A percentile compares a stretch with the other conserved stretches of the same genome.
phyloP scores from a whole-genome alignment of 139 green algal species.

The Tetraselmis striata region DNA sequence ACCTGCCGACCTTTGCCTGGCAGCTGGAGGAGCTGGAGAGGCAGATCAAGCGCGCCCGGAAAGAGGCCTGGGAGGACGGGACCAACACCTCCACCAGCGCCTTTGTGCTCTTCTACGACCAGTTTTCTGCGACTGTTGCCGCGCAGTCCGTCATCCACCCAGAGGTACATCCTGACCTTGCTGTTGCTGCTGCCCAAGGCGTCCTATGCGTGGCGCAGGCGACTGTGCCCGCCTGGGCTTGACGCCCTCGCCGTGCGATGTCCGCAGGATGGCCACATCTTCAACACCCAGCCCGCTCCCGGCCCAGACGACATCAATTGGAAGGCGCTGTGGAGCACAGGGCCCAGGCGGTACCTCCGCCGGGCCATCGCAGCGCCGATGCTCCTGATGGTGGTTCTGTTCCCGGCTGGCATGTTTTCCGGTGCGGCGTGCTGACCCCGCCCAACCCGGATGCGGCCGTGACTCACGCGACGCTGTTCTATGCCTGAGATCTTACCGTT shows the following conservation, averaged over 20 bases:
- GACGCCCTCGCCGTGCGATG: too few relatives aligned
- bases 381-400: neutral
- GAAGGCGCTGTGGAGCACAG: neutral
- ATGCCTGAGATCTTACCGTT: too few relatives aligned
- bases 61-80: neutral
- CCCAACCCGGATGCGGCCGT: too few relatives aligned
- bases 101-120: neutral
- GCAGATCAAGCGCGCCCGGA: neutral
- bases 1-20: too few relatives aligned
- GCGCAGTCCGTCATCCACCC: neutral
- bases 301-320: neutral
- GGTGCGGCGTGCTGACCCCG: neutral
- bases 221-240: too few relatives aligned
- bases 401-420: neutral
- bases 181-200: too few relatives aligned
- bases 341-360: neutral
- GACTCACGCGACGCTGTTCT: too few relatives aligned
- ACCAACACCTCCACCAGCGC: neutral
- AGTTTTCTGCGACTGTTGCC: neutral
- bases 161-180: too few relatives aligned
- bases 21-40: neutral
- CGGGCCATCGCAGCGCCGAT: neutral
- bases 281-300: neutral
- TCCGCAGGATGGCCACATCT: neutral
- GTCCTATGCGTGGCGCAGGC: too few relatives aligned